Conservation (phyloP, 108 stramenopile genomes). For the Stephanodiscus minutulus region DNA sequence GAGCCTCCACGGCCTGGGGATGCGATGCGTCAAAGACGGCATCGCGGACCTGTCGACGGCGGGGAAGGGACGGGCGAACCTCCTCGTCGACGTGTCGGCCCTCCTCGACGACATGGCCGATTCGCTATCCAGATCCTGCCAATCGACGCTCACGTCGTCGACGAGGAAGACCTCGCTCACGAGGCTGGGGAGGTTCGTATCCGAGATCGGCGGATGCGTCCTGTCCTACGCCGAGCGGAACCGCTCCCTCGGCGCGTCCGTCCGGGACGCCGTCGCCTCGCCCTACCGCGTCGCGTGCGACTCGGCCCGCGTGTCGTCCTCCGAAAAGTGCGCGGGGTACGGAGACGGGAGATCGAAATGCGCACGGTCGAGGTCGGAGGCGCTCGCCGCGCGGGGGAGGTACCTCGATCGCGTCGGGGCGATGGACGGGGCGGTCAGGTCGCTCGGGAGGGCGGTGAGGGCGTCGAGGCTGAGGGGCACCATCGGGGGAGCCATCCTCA, state of each 20-base stretch:
- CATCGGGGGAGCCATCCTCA: neutral
- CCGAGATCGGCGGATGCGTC: constrained; percentile 29
- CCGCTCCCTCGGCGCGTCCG: constrained; percentile 11
- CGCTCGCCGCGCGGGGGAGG: neutral
- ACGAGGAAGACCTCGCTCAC: constrained; percentile 18
- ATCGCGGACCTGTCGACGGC: constrained; percentile 32
- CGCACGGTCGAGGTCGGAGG: neutral
- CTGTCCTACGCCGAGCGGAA: constrained; percentile 21
- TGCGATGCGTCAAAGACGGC: constrained; percentile 16
- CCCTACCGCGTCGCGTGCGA: constrained; percentile 32
- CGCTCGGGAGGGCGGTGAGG: neutral
- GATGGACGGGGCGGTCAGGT: neutral
- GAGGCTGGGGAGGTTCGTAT: constrained; percentile 24
- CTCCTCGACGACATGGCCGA: constrained; percentile 34
- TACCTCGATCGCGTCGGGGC: neutral
- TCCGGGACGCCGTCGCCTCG: constrained; percentile 20
- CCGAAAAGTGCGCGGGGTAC: neutral
- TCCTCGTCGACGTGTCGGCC: constrained; percentile 30
- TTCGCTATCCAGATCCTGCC: constrained; percentile 15
- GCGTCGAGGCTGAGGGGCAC: neutral
- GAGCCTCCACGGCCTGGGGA: too few relatives aligned
- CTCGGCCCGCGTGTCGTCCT: neutral
- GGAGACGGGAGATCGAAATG: neutral
- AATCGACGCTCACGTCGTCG: constrained; percentile 14
- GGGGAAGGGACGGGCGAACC: constrained; percentile 23